Percentiles rank a stretch among this genome's conserved stretches.
phyloP scores from a whole-genome alignment of 108 stramenopile species.

The Epithemia pelagica region DNA sequence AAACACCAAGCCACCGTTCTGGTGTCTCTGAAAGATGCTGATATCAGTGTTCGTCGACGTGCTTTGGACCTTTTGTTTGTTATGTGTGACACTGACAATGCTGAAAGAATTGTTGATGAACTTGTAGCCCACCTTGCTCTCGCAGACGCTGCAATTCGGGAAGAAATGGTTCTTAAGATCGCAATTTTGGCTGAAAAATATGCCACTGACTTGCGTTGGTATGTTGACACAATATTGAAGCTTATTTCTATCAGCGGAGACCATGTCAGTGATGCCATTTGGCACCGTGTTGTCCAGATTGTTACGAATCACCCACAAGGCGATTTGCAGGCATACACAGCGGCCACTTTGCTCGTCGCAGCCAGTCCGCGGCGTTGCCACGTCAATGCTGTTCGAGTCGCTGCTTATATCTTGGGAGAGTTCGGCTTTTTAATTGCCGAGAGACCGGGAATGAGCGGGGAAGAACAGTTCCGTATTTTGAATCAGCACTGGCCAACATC shows the following conservation, averaged over 20 bases:
- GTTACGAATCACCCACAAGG: constrained; percentile 96
- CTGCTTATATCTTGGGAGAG: constrained; percentile 95
- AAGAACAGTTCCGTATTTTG: constrained; percentile 89
- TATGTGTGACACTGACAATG: constrained; percentile 93
- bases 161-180: constrained; percentile 98
- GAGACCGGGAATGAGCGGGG: constrained; percentile 84
- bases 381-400: constrained; percentile 87
- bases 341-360: constrained; percentile 79
- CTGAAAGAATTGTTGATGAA: constrained; percentile 89
- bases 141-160: constrained; percentile 89
- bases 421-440: constrained; percentile 96
- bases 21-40: constrained; percentile 93
- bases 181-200: constrained; percentile 98
- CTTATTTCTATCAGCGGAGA: constrained; percentile 92
- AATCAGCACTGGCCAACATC: constrained; percentile 92
- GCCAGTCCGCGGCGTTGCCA: constrained; percentile 83
- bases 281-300: constrained; percentile 98
- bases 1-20: constrained; percentile 88
- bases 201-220: constrained; percentile 93
- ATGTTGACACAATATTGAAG: constrained; percentile 95
- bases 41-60: constrained; percentile 90
- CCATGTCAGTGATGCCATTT: constrained; percentile 93
- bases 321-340: constrained; percentile 92
- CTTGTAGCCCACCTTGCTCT: constrained; percentile 84
- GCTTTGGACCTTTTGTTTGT: constrained; percentile 95